These are phyloP conservation scores for Cicer judaicum DNA, from an alignment of 306 rosid genomes.

Conservation along the genomic window DNA sequence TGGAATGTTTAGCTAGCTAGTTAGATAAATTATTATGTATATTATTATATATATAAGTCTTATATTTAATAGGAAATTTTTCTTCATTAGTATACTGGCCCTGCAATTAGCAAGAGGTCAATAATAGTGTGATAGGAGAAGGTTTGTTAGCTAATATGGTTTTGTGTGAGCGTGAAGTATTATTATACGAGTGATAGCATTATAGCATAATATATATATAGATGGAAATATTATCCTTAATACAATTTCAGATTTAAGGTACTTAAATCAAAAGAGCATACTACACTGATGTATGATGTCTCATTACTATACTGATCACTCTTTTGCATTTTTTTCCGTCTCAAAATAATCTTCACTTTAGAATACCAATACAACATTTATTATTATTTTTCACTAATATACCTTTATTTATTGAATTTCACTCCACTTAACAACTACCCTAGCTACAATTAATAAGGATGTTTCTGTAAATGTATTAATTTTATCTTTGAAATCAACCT, in stretches of 20 bases:
- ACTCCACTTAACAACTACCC: too few relatives aligned
- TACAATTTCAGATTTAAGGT: slow-evolving; percentile 21
- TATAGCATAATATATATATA: slow-evolving; percentile 20
- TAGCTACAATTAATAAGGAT: too few relatives aligned
- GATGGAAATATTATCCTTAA: slow-evolving; percentile 42
- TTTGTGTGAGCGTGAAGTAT: slow-evolving; percentile 46
- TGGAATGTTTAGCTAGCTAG: slow-evolving; percentile 49
- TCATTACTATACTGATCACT: too few relatives aligned
- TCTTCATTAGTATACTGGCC: slow-evolving; percentile 53
- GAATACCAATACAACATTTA: too few relatives aligned
- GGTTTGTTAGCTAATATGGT: slow-evolving; percentile 48
- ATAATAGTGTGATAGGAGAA: slow-evolving; percentile 46
- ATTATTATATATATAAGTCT: slow-evolving; percentile 37
- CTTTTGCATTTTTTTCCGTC: too few relatives aligned
- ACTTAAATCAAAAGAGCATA: slow-evolving; percentile 3
- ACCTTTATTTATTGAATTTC: too few relatives aligned
- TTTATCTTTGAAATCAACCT: too few relatives aligned
- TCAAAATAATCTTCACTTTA: too few relatives aligned
- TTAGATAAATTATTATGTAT: slow-evolving; percentile 58
- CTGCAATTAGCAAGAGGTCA: slow-evolving; percentile 56
- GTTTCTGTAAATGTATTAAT: too few relatives aligned
- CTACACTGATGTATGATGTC: not conserved
- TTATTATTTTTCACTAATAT: too few relatives aligned
- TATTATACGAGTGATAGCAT: slow-evolving; percentile 46
- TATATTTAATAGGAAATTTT: slow-evolving; percentile 50